Conservation (phyloP, 1,284 basidiomycete species). For the Coniferiporia sulphurascens region DNA sequence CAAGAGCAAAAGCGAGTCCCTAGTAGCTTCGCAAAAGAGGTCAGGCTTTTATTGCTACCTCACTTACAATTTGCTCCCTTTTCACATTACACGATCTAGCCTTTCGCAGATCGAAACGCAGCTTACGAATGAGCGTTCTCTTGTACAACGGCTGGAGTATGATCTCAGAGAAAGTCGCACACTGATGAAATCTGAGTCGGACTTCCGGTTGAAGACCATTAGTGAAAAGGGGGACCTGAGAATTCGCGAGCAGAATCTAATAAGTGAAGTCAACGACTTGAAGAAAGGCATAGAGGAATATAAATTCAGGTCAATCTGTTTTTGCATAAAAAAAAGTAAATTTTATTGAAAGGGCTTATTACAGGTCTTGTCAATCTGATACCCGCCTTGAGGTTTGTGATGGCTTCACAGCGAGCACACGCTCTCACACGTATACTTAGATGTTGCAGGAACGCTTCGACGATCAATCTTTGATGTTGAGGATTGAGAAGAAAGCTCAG, state of each 20-base stretch:
- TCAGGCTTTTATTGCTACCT: background rate
- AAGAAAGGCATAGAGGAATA: conserved; percentile 26
- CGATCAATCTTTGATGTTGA: conserved; percentile 46
- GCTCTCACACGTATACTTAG: conserved; percentile 25
- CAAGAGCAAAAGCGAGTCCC: background rate
- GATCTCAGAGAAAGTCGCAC: background rate
- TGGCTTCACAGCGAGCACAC: background rate
- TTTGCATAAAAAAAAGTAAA: background rate
- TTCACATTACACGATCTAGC: background rate
- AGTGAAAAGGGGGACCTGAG: conserved; percentile 19
- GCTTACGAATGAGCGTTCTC: background rate
- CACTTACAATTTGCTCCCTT: background rate
- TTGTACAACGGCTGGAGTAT: background rate
- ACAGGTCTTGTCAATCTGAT: conserved; percentile 25
- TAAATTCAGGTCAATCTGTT: conserved; percentile 25
- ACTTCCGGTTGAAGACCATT: conserved; percentile 19
- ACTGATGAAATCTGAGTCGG: conserved; percentile 24
- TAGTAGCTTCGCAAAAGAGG: conserved; percentile 4
- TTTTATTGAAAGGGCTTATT: background rate
- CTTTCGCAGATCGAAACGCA: conserved; percentile 5
- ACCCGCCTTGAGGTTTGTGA: conserved; percentile 26
- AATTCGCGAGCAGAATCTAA: conserved; percentile 17
- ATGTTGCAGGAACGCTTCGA: conserved; percentile 57
- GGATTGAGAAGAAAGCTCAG: conserved; percentile 47
- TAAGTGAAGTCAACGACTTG: conserved; percentile 16